phyloP scores from a whole-genome alignment of 2,329 filamentous ascomycete species.

The Stagonosporopsis tanaceti region DNA sequence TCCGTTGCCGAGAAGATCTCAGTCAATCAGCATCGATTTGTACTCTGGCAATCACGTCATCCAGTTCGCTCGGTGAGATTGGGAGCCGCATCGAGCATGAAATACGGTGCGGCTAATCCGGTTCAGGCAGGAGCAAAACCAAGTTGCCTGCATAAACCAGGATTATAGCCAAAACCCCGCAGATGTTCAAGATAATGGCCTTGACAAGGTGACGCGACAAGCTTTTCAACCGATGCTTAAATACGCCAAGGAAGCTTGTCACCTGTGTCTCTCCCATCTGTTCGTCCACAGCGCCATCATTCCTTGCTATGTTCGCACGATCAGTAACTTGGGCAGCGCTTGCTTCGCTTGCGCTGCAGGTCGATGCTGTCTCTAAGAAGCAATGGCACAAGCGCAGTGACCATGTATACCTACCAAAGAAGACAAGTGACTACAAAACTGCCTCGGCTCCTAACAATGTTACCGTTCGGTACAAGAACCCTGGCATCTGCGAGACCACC shows the following conservation, averaged over 20 bases:
- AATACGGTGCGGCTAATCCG: slow-evolving; percentile 20
- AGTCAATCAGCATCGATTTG: background rate
- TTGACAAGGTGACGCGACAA: slow-evolving; percentile 16
- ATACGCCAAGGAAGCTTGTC: slow-evolving; percentile 27
- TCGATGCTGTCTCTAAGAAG: slow-evolving; percentile 27
- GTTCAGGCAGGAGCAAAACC: slow-evolving; percentile 25
- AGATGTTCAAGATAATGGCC: slow-evolving; percentile 21
- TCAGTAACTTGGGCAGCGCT: slow-evolving; percentile 25
- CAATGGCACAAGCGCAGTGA: slow-evolving; percentile 32
- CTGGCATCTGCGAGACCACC: slow-evolving; percentile 62
- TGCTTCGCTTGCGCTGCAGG: slow-evolving; percentile 23
- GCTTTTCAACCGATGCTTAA: slow-evolving; percentile 24
- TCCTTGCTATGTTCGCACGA: slow-evolving; percentile 23
- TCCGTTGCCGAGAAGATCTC: background rate
- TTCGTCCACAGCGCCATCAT: background rate
- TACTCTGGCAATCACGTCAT: slow-evolving; percentile 4
- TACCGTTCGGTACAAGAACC: slow-evolving; percentile 61
- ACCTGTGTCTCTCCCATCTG: background rate
- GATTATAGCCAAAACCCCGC: slow-evolving; percentile 9
- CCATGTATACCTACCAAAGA: slow-evolving; percentile 45
- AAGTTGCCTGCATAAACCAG: slow-evolving; percentile 7
- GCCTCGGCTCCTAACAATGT: slow-evolving; percentile 56
- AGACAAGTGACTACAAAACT: slow-evolving; percentile 55
- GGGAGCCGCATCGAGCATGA: slow-evolving; percentile 10
- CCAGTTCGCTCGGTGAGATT: background rate